Conservation (phyloP, 345 rosid species). For the Populus nigra region DNA sequence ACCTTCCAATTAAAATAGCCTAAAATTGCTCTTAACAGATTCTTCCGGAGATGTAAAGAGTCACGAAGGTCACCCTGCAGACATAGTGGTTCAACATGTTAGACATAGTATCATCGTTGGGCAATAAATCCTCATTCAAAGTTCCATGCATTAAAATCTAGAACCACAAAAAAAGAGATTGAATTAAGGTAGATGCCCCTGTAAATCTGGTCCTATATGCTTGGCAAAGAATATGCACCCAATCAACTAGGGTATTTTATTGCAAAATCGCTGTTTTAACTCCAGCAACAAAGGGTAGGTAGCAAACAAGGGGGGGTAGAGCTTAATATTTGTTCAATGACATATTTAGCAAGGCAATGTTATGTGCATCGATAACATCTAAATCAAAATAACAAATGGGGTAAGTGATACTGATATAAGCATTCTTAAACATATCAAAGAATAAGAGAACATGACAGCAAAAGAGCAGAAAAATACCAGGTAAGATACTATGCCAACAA, state of each 20-base stretch:
- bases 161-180: background rate
- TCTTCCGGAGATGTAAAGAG: constrained; percentile 70
- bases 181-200: background rate
- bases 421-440: no score
- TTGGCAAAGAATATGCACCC: no score
- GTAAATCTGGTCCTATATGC: background rate
- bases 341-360: no score
- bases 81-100: constrained; percentile 6
- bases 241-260: no score
- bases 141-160: background rate
- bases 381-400: no score
- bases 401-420: no score
- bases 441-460: no score
- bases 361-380: no score
- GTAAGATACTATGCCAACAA: background rate
- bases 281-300: background rate
- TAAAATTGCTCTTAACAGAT: constrained; percentile 61
- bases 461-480: no score
- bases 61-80: constrained; percentile 78
- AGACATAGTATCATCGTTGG: background rate
- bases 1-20: constrained; percentile 65
- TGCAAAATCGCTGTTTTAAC: no score
- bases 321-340: no score
- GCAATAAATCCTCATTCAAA: background rate
- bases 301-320: background rate